Conservation (phyloP, 2,329 filamentous ascomycete genomes). For the Scedosporium minutisporum region DNA sequence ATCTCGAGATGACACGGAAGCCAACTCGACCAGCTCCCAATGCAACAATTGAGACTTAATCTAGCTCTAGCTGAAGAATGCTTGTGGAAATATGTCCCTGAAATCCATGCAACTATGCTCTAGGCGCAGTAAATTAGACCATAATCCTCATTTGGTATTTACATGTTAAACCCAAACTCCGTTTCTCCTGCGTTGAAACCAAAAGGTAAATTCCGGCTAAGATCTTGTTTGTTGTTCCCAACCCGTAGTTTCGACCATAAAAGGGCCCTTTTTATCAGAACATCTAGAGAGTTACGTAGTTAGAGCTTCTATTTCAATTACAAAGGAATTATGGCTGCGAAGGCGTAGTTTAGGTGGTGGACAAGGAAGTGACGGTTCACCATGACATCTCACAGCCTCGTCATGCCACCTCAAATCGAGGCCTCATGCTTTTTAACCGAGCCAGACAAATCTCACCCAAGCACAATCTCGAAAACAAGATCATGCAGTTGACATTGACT, state of each 20-base stretch:
- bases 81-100: background rate
- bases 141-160: background rate
- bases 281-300: constrained; percentile 34
- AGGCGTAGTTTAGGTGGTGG: background rate
- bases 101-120: no score
- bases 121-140: background rate
- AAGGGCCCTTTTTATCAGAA: constrained; percentile 44
- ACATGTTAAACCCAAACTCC: background rate
- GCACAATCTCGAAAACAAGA: no score
- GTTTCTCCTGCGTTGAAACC: background rate
- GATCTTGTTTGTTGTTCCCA: background rate
- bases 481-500: background rate
- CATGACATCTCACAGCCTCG: background rate
- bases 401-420: background rate
- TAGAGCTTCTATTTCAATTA: background rate
- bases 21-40: no score
- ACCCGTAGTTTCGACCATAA: constrained; percentile 49
- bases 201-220: background rate
- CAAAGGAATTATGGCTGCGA: background rate
- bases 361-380: background rate
- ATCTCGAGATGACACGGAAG: no score
- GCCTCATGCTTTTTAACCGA: background rate
- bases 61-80: background rate
- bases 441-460: background rate
- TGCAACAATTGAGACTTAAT: no score